A percentile compares a stretch with the other conserved stretches of the same genome.
These are phyloP conservation scores for Herpotrichia juniperi DNA, from an alignment of 2,329 filamentous ascomycete species.

Conservation along the genomic window DNA sequence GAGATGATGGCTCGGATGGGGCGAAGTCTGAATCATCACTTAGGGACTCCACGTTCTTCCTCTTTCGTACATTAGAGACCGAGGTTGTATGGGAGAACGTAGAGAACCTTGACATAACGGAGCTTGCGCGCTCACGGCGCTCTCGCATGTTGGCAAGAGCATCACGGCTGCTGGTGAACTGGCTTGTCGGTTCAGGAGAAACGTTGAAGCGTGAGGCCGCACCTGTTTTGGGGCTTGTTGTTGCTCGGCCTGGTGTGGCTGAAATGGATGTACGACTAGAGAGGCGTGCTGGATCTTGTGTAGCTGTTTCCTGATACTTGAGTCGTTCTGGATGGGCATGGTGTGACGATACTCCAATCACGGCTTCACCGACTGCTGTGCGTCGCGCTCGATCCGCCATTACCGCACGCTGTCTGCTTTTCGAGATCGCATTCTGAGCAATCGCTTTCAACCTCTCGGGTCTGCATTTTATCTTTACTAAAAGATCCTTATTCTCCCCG, in stretches of 20 bases:
- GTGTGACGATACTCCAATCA: no score
- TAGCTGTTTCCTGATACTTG: background rate
- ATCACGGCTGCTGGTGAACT: background rate
- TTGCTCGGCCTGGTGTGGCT: background rate
- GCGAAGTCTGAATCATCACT: background rate
- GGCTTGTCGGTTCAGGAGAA: no score
- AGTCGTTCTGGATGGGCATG: no score
- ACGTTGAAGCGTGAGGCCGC: background rate
- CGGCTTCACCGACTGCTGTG: no score
- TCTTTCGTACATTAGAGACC: background rate
- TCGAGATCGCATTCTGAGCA: no score
- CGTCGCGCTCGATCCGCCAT: no score
- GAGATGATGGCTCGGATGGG: background rate
- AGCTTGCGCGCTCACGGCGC: background rate
- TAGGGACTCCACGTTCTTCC: background rate
- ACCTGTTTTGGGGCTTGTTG: background rate
- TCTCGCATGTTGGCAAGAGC: background rate
- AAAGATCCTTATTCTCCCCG: background rate
- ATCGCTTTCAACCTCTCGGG: background rate
- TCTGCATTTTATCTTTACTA: background rate
- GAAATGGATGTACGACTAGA: background rate
- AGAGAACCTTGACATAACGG: background rate
- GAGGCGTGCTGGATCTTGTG: background rate
- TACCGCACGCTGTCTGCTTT: no score
- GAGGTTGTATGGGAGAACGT: background rate